Conservation (phyloP, 2,329 filamentous ascomycete species). For the Xylaria multiplex region DNA sequence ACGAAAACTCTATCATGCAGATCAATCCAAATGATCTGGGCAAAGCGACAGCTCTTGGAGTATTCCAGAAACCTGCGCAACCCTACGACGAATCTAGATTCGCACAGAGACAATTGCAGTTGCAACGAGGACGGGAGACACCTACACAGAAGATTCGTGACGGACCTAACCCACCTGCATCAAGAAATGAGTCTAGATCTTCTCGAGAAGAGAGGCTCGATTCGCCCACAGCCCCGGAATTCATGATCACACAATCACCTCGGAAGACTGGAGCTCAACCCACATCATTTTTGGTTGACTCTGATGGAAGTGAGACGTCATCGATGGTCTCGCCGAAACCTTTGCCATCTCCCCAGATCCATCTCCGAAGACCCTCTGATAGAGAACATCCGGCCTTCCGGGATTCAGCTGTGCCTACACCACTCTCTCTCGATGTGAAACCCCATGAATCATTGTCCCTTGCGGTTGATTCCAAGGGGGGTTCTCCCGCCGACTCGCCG, state of each 20-base stretch:
- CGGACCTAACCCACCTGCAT: slow-evolving; percentile 57
- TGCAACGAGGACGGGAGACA: slow-evolving; percentile 78
- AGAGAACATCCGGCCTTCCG: slow-evolving; percentile 66
- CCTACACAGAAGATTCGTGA: slow-evolving; percentile 60
- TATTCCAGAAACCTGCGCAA: slow-evolving; percentile 73
- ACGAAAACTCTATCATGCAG: slow-evolving; percentile 71
- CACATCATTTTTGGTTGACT: slow-evolving; percentile 58
- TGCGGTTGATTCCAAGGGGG: slow-evolving; percentile 38
- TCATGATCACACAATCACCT: slow-evolving; percentile 46
- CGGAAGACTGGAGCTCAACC: slow-evolving; percentile 49
- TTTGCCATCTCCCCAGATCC: slow-evolving; percentile 50
- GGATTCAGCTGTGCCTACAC: slow-evolving; percentile 56
- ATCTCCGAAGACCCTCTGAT: slow-evolving; percentile 61
- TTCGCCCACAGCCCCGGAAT: slow-evolving; percentile 47
- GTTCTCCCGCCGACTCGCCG: slow-evolving; percentile 72
- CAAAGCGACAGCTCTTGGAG: slow-evolving; percentile 50
- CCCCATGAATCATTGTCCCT: slow-evolving; percentile 46
- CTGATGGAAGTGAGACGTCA: slow-evolving; percentile 53
- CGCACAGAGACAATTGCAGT: slow-evolving; percentile 80
- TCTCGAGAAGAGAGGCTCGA: slow-evolving; percentile 51
- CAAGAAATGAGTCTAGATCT: slow-evolving; percentile 57
- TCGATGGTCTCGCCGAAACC: slow-evolving; percentile 41
- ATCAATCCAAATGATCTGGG: slow-evolving; percentile 78
- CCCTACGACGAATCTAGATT: slow-evolving; percentile 88
- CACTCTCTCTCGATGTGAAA: slow-evolving; percentile 51